Evolutionary conservation across 2,329 filamentous ascomycete species (phyloP).

Genomic region (Trichoderma semiorbis): DNA sequence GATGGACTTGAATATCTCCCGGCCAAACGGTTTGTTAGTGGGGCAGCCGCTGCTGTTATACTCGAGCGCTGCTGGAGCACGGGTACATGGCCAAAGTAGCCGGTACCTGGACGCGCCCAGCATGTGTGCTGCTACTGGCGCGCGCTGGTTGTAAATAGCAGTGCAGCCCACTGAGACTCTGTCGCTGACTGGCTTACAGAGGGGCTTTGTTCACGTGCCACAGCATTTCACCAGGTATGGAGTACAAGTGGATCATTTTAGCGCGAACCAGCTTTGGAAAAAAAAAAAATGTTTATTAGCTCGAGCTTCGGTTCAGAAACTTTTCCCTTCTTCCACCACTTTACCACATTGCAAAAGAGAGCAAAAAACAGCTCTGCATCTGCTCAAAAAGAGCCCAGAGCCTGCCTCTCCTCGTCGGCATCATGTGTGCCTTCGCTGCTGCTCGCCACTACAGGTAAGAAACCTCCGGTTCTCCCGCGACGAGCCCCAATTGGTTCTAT

Average conservation of each 20-base stretch:
- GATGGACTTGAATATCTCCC: slow-evolving; percentile 9
- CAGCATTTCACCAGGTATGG: slow-evolving; percentile 13
- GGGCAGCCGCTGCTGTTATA: slow-evolving; percentile 15
- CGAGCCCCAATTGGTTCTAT: slow-evolving; percentile 24
- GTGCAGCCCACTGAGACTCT: background rate
- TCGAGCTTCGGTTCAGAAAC: slow-evolving; percentile 3
- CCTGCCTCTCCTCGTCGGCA: background rate
- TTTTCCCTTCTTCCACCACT: background rate
- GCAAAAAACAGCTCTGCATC: background rate
- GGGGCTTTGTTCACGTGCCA: slow-evolving; percentile 16
- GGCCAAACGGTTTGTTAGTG: slow-evolving; percentile 7
- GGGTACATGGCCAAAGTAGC: background rate
- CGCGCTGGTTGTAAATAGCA: background rate
- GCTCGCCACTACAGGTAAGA: background rate
- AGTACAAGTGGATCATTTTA: slow-evolving; percentile 12
- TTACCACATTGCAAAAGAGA: background rate
- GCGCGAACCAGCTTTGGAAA: background rate
- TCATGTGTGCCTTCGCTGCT: background rate
- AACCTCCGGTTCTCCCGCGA: background rate
- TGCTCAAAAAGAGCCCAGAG: background rate
- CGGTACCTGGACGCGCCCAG: background rate
- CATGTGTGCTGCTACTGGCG: background rate
- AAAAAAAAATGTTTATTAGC: slow-evolving; percentile 17
- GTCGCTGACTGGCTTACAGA: slow-evolving; percentile 1
- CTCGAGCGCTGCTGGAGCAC: background rate